Base-by-base conservation (phyloP, 148 eudicot species). In the Nepenthes gracilis region DNA sequence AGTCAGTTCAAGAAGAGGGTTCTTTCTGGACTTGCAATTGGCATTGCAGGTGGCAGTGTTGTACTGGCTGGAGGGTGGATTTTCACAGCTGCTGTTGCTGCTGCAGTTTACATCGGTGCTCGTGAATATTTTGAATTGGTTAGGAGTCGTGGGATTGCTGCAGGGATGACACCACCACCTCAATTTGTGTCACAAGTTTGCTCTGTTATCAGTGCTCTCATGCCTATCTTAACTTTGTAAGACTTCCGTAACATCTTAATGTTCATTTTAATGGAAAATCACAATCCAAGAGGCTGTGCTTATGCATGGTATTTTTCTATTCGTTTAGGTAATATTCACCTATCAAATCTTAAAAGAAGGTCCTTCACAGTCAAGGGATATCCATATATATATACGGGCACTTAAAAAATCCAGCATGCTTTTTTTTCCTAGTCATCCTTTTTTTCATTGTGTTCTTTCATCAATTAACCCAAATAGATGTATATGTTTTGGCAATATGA, bases 111-210 rank as follows among this genome's bases (percentile, higher is more conserved):
- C 71, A 70, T 74, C 65, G 88, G 79, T 61, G 75, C 98, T 54
- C 81, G 91, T 65, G 98, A 92, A 68, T 92, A 85, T 72, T 92
- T 92, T 77, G 96, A 81, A 74, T 78, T 92, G 64, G 96, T 92
- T 59, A 81, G 98, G 61, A 92, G 98, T 64, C 84, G 81, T 58
- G 96, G 98, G 33, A 83, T 92, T 58, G 76, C 98, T 53, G 71
- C 77, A 47, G 96, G 98, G 67, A 92, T 92, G 98, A 86, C 94
- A 12, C 98, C 96, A 7, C 98, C 98, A 55, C 98, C 98, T 67
- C 85, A 85, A 75, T 88, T 78, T 73, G 83, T 88, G 35, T 88
- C 98, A 33, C 80, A 91, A 80, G 88, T 85, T 70, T 92, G 90
- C 71, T 88, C 96, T 37, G 85, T 88, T 47, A 82, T 88, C 52